Base-by-base conservation (phyloP, 2,329 filamentous ascomycete species). In the Elsinoe australis region DNA sequence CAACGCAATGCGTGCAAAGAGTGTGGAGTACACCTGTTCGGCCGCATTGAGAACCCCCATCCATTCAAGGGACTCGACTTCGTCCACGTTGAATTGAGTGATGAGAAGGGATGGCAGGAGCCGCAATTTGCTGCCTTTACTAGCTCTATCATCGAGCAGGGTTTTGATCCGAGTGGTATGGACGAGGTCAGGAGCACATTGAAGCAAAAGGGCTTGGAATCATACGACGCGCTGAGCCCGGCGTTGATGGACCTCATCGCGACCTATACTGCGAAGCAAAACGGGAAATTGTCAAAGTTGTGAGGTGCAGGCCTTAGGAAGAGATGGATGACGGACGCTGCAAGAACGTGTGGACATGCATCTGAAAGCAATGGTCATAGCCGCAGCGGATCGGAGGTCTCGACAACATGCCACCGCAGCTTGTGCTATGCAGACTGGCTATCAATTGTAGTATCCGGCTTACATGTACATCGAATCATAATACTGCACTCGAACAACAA, bases 71-170 rank as follows among this genome's bases (percentile, higher is more conserved):
- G 80, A 0, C 68, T 84, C n/a, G 79, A 82, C 60, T 84, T 84
- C 60, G 78, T 84, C 8, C 80, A 84, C 62, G 70, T 69, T 1
- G 80, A 85, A 64, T 65, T 85, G 35, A 76, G 72, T 14, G 66
- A 73, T 44, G 63, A 73, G 48, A 70, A 74, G 59, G 80, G 80
- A n/a, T 84, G 81, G 80, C 80, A 84, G 64, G 80, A 82, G 66
- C 79, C 79, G 5, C 80, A 83, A 58, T 85, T 84, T 55, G 80
- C 80, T 2, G 81, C 74, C 0, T 85, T 84, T 52, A 79, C 84
- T 31, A 78, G 74, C 28, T 80, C 74, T 49, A 77, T 83, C 51
- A 82, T 84, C 51, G 80, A 84, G 72, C 79, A 83, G 59, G 81
- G 80, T 1, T 81, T 77, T 56, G 63, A 73, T 38, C 75, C 79